Percentiles rank a stretch among this genome's conserved stretches.
phyloP scores from a whole-genome alignment of 805 yeast species.

The Hemisphaericaspora nanyangensis region DNA sequence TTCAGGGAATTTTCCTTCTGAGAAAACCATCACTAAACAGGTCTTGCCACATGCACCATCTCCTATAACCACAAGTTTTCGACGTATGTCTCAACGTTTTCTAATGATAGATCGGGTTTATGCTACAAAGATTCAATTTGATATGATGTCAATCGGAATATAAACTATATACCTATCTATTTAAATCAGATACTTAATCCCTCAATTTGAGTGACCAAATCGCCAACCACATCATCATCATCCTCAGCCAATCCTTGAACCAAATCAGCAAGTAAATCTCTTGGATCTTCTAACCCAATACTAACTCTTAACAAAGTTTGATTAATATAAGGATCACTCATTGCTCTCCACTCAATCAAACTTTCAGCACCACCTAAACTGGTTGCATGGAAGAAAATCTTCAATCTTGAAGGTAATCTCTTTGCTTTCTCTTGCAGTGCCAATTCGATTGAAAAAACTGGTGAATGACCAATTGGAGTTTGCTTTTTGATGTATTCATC shows the following conservation, averaged over 20 bases:
- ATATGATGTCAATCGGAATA: too few species aligned
- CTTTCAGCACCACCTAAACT: conserved; percentile 93
- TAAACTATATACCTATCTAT: neutral
- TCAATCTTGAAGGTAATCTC: conserved; percentile 57
- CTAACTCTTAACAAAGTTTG: conserved; percentile 67
- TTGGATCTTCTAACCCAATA: conserved; percentile 72
- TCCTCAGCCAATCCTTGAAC: conserved; percentile 31
- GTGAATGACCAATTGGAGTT: conserved; percentile 58
- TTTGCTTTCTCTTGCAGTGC: conserved; percentile 52
- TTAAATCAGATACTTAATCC: neutral
- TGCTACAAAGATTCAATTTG: too few species aligned
- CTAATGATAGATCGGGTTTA: too few species aligned
- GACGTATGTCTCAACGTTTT: too few species aligned
- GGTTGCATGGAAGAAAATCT: conserved; percentile 84
- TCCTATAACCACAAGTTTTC: neutral
- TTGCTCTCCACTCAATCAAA: conserved; percentile 83
- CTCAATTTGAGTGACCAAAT: conserved; percentile 1
- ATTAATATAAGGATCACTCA: conserved; percentile 52
- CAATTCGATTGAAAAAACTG: conserved; percentile 70
- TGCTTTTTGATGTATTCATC: conserved; percentile 68
- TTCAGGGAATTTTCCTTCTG: too few species aligned
- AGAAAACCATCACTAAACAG: neutral
- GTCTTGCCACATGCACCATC: neutral
- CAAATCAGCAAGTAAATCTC: conserved; percentile 75
- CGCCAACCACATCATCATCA: conserved; percentile 5